A percentile compares a stretch with the other conserved stretches of the same genome.
These are phyloP conservation scores for Erucastrum elatum DNA, from an alignment of 345 rosid species.

Conservation along the genomic window DNA sequence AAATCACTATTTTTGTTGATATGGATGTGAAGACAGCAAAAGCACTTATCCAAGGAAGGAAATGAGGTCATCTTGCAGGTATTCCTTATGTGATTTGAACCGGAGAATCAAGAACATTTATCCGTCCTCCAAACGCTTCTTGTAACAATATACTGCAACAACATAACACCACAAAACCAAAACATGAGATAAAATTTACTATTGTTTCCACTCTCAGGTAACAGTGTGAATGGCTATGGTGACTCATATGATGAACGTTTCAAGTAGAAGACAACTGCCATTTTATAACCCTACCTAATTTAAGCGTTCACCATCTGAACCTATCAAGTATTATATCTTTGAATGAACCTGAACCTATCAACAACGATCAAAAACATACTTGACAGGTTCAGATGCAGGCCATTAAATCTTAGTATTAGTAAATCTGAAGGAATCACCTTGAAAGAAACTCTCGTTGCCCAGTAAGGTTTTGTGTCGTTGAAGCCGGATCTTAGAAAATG, in stretches of 20 bases:
- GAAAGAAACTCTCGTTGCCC: conserved; percentile 70
- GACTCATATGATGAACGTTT: background rate
- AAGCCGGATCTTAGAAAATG: conserved; percentile 57
- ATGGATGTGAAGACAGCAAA: background rate
- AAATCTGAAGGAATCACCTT: conserved; percentile 48
- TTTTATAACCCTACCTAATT: background rate
- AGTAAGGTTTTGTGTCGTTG: conserved; percentile 51
- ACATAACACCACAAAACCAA: conserved; percentile 16
- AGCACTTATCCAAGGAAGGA: conserved; percentile 4
- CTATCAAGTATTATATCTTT: background rate
- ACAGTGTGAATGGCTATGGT: background rate
- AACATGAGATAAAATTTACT: background rate
- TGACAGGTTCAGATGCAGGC: background rate
- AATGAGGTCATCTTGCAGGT: conserved; percentile 4
- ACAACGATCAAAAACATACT: background rate
- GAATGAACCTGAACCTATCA: background rate
- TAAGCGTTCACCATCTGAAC: background rate
- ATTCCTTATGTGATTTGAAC: conserved; percentile 4
- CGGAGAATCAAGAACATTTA: conserved; percentile 44
- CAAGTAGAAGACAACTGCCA: background rate
- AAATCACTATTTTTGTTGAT: background rate
- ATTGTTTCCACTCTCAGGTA: background rate
- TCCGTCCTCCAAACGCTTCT: conserved; percentile 55
- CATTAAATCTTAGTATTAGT: background rate
- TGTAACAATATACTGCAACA: conserved; percentile 51